phyloP scores from a whole-genome alignment of 2,329 filamentous ascomycete genomes.

The Diaporthe australafricana region DNA sequence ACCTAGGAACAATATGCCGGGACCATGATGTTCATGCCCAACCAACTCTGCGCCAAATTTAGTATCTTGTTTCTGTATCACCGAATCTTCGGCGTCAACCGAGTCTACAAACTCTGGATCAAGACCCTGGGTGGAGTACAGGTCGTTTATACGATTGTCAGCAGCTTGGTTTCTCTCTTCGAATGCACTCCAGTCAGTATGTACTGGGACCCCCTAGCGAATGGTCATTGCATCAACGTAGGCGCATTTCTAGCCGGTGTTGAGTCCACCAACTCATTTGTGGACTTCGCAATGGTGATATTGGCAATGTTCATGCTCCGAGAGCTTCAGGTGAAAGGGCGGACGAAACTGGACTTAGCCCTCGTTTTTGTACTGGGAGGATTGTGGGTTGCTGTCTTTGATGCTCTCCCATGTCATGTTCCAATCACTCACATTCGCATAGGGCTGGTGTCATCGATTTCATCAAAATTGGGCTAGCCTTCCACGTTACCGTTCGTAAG shows the following conservation, averaged over 20 bases:
- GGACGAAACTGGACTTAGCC: too few relatives aligned
- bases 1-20: too few relatives aligned
- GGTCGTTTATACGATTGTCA: not conserved
- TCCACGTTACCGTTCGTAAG: too few relatives aligned
- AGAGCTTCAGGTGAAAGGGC: too few relatives aligned
- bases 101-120: not conserved
- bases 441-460: too few relatives aligned
- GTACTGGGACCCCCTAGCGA: not conserved
- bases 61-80: not conserved
- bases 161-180: not conserved
- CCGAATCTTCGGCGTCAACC: not conserved
- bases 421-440: too few relatives aligned
- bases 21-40: too few relatives aligned
- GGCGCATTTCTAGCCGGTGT: not conserved
- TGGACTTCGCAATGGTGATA: slow-evolving; percentile 8
- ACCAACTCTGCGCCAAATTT: not conserved
- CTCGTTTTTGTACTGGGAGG: too few relatives aligned
- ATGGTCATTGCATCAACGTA: not conserved
- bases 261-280: not conserved
- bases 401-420: too few relatives aligned
- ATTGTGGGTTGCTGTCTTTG: too few relatives aligned
- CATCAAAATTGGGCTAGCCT: too few relatives aligned
- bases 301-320: slow-evolving; percentile 11
- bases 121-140: not conserved
- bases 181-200: not conserved